Conservation (phyloP, 768 basidiomycete species). For the Lactarius sanguifluus region DNA sequence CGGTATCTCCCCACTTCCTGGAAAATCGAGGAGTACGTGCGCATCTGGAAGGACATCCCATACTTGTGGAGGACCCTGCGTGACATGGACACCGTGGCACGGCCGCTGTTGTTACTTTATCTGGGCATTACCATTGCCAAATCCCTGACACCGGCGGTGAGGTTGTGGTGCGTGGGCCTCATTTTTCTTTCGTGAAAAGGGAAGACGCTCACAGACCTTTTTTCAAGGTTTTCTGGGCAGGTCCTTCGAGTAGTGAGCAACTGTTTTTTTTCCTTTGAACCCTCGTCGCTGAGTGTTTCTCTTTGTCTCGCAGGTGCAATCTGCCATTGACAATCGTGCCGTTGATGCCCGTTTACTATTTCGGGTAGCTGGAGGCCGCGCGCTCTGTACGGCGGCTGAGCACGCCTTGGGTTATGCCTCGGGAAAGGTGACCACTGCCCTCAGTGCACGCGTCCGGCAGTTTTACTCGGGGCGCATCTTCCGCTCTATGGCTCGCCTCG, state of each 20-base stretch:
- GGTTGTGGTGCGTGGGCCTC: constrained; percentile 13
- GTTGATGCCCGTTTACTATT: constrained; percentile 24
- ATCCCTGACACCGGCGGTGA: constrained; percentile 13
- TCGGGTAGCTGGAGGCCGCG: constrained; percentile 44
- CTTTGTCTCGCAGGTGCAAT: constrained; percentile 14
- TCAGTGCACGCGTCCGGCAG: constrained; percentile 57
- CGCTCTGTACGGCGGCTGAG: constrained; percentile 50
- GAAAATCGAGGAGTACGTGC: background rate
- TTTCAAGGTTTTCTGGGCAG: constrained; percentile 21
- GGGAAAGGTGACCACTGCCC: constrained; percentile 44
- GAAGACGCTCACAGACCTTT: background rate
- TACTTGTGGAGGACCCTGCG: constrained; percentile 49
- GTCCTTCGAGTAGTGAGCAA: constrained; percentile 31
- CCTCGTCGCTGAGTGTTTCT: background rate
- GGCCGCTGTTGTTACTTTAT: constrained; percentile 17
- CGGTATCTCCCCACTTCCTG: background rate
- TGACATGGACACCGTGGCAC: constrained; percentile 11
- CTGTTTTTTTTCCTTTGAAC: too few species aligned
- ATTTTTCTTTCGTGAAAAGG: background rate
- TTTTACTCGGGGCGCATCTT: constrained; percentile 66
- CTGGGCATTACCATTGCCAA: constrained; percentile 3
- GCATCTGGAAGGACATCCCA: background rate
- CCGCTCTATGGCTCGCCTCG: constrained; percentile 64
- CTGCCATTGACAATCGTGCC: constrained; percentile 24
- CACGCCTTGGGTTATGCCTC: constrained; percentile 48